A percentile compares a stretch with the other conserved stretches of the same genome.
These are phyloP conservation scores for Parietaria judaica DNA, from an alignment of 306 rosid genomes.

Conservation along the genomic window DNA sequence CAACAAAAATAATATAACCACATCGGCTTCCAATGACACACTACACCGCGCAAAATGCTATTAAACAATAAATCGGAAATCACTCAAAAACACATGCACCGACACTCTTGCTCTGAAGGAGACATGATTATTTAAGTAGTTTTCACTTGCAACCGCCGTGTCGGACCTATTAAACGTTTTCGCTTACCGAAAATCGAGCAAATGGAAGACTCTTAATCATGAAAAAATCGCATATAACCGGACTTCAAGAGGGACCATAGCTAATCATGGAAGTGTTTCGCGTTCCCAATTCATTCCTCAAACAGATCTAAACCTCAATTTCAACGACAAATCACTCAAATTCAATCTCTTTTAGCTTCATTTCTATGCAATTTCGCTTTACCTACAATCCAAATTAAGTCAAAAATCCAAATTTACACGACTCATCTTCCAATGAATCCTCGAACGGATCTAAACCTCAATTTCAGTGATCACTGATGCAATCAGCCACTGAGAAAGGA, in stretches of 20 bases:
- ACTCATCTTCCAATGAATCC: not conserved
- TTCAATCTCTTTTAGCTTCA: too few relatives aligned
- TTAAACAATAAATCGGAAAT: not conserved
- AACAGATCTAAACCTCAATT: too few relatives aligned
- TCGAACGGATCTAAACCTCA: conserved; percentile 15
- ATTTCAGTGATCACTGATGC: conserved; percentile 10
- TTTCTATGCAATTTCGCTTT: too few relatives aligned
- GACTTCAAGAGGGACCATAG: too few relatives aligned
- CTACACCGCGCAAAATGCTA: not conserved
- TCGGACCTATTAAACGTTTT: not conserved
- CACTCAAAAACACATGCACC: not conserved
- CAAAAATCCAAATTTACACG: not conserved
- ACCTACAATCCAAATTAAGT: not conserved
- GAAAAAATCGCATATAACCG: too few relatives aligned
- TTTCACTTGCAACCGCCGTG: not conserved
- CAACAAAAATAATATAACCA: not conserved
- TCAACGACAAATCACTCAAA: not conserved
- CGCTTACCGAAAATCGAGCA: not conserved
- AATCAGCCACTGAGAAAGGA: not conserved
- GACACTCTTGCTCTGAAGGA: not conserved
- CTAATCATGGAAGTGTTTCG: too few relatives aligned
- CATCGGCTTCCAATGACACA: not conserved
- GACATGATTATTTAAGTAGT: too few relatives aligned
- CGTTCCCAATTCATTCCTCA: too few relatives aligned
- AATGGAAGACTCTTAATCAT: too few relatives aligned